Base-by-base conservation (phyloP, 495 filamentous ascomycete species). In the Trichodelitschia bisporula region DNA sequence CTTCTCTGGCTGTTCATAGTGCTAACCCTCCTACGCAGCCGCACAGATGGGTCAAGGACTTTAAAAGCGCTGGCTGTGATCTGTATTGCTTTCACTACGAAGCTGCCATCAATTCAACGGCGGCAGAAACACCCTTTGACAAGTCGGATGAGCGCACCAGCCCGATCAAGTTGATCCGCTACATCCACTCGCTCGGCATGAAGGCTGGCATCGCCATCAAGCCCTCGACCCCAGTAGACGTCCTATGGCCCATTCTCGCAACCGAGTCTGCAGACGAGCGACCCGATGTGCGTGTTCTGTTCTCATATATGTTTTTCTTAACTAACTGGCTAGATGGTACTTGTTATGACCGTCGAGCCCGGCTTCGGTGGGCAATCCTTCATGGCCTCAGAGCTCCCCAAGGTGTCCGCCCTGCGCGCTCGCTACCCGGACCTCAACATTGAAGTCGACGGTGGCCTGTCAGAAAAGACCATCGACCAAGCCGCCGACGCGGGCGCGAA, bases 81-180 rank as follows among this genome's bases (percentile, higher is more conserved):
- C 65, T 95, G 5, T 97, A 97, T 60, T 93, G 84, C 61, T 97
- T 97, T 61, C 86, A 97, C 58, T 92, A 95, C 54, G 86, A 97
- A 56, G 86, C 86, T n/a, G 89, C 86, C 29, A 61, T 78, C 41
- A 55, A 59, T 30, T 83, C 76, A 23, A 75, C 76, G 29, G 79
- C 78, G 8, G 82, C 86, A 38, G 74, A 77, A 49, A 61, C 63
- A 23, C 80, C 82, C 28, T 65, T 72, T 33, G 67, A 57, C 24
- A 62, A 53, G 30, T 64, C 66, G 3, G 68, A 70, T 23, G 49
- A 48, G 23, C 64, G 60, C 31, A 95, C 86, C 6, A 72, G 52
- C 40, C 84, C 86, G 6, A 66, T 66, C 40, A 75, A 89, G 47
- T 55, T 97, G 46, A 79, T 95, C 43, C 64, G 62, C 38, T 86